Percentiles rank a stretch among this genome's conserved stretches.
Conservation (phyloP, 1,284 basidiomycete genomes). For the Cerrena zonata region DNA sequence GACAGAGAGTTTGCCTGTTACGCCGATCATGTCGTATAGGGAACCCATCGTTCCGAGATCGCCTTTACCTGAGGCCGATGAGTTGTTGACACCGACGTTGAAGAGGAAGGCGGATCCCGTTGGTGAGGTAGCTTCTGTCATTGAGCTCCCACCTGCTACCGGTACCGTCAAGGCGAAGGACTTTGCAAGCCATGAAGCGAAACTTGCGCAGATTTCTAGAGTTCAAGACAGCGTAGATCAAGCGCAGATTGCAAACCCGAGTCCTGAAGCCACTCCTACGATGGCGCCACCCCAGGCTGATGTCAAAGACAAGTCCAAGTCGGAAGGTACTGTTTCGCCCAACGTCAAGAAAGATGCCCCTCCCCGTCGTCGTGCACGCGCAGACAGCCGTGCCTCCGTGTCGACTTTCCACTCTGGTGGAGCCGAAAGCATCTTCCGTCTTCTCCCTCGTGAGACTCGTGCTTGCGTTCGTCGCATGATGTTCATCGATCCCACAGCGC, state of each 20-base stretch:
- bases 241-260: constrained; percentile 6
- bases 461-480: constrained; percentile 90
- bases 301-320: neutral
- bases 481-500: constrained; percentile 79
- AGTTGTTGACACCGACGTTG: constrained; percentile 16
- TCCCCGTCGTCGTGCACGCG: constrained; percentile 44
- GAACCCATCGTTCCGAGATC: constrained; percentile 16
- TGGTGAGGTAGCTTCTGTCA: neutral
- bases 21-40: constrained; percentile 14
- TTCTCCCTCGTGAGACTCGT: constrained; percentile 88
- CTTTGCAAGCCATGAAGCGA: constrained; percentile 11
- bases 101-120: neutral
- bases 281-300: neutral
- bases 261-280: neutral
- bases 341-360: constrained; percentile 28
- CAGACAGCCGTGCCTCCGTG: constrained; percentile 62
- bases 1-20: constrained; percentile 56
- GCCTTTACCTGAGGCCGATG: constrained; percentile 12
- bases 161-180: constrained; percentile 22
- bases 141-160: constrained; percentile 1
- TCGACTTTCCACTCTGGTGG: constrained; percentile 75
- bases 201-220: neutral
- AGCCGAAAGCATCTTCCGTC: constrained; percentile 96
- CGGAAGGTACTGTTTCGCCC: neutral
- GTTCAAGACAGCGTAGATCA: constrained; percentile 10